phyloP scores from a whole-genome alignment of 495 filamentous ascomycete species.

The Monascus purpureus region DNA sequence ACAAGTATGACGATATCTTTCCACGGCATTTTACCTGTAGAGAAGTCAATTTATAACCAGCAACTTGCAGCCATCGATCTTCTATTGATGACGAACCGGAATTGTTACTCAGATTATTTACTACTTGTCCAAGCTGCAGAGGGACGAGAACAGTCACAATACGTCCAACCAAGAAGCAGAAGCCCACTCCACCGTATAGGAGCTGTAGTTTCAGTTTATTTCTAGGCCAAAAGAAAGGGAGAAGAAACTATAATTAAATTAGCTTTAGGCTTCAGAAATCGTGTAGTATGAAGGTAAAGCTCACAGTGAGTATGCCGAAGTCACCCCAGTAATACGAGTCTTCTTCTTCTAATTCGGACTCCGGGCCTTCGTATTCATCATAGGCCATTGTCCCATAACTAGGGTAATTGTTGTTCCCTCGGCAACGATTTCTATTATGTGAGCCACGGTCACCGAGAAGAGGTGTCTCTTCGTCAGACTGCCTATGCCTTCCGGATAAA shows the following conservation, averaged over 20 bases:
- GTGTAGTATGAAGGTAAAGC: no score
- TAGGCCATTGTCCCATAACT: neutral
- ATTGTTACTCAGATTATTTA: slow-evolving; percentile 34
- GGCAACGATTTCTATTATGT: neutral
- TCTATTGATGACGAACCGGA: slow-evolving; percentile 4
- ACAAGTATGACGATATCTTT: slow-evolving; percentile 40
- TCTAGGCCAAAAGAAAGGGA: slow-evolving; percentile 52
- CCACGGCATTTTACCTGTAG: slow-evolving; percentile 30
- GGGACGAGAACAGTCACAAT: slow-evolving; percentile 51
- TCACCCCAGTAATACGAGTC: no score
- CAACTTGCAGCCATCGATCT: no score
- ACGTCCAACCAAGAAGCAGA: slow-evolving; percentile 48
- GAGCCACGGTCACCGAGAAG: neutral
- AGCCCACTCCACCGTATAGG: slow-evolving; percentile 38
- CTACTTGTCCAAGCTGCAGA: slow-evolving; percentile 49
- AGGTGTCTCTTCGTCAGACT: slow-evolving; percentile 1
- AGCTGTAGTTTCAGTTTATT: slow-evolving; percentile 41
- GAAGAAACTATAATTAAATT: slow-evolving; percentile 28
- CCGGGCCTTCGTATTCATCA: no score
- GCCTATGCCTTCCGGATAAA: neutral
- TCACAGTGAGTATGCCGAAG: no score
- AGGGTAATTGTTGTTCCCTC: neutral
- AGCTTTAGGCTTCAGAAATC: no score
- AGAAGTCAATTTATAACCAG: slow-evolving; percentile 6
- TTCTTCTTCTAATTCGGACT: no score